A percentile compares a stretch with the other conserved stretches of the same genome.
These are phyloP conservation scores for Penicillium crustosum DNA, from an alignment of 2,329 filamentous ascomycete genomes.

Conservation along the genomic window DNA sequence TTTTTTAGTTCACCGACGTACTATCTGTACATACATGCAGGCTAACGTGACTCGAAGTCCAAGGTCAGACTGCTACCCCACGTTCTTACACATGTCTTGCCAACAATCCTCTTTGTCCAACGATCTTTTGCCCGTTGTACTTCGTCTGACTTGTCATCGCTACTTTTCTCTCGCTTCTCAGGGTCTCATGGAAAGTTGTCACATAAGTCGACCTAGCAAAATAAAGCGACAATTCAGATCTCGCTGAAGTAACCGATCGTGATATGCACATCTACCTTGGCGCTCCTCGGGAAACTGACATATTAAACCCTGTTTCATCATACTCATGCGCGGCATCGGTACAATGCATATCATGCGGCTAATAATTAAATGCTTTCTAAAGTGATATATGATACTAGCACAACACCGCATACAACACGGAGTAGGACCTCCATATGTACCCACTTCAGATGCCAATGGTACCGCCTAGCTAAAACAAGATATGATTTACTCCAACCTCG, in stretches of 20 bases:
- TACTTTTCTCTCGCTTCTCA: background rate
- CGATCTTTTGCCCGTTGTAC: background rate
- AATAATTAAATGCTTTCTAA: background rate
- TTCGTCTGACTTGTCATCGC: background rate
- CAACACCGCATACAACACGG: background rate
- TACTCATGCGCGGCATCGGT: background rate
- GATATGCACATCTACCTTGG: background rate
- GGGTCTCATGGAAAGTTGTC: background rate
- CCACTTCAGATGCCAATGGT: background rate
- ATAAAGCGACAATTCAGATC: background rate
- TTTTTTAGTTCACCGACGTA: background rate
- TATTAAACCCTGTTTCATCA: background rate
- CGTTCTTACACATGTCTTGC: background rate
- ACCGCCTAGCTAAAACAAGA: background rate
- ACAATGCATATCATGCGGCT: constrained; percentile 4
- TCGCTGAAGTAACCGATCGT: background rate
- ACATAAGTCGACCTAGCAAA: background rate
- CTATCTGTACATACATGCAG: background rate
- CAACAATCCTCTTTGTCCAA: background rate
- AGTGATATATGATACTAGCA: background rate
- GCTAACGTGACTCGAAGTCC: background rate
- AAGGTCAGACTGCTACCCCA: background rate
- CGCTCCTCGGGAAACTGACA: background rate
- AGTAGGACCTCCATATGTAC: background rate
- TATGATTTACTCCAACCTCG: background rate